Conservation (phyloP, 23 red algal genomes). For the Gracilaria domingensis region DNA sequence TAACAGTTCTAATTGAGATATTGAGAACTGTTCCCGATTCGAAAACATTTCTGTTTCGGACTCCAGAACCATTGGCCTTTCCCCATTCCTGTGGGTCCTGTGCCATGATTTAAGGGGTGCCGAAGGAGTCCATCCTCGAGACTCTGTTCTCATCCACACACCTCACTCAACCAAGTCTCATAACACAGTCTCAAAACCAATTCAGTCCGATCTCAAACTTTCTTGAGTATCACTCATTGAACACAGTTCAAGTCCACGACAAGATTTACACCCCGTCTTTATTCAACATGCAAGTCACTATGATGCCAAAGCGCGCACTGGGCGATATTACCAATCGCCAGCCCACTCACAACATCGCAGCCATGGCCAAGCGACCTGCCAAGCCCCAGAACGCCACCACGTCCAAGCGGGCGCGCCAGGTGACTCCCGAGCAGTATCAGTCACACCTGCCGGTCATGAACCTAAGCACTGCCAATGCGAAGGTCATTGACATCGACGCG, state of each 20-base stretch:
- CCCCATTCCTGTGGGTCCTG: too few species aligned
- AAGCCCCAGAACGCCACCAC: neutral
- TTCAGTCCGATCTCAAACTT: neutral
- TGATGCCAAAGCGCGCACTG: conserved; percentile 4
- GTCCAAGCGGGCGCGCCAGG: neutral
- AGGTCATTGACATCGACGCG: conserved; percentile 11
- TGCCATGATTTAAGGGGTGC: neutral
- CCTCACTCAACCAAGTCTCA: too few species aligned
- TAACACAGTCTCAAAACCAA: neutral
- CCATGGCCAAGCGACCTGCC: neutral
- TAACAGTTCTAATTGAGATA: too few species aligned
- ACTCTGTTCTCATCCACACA: too few species aligned
- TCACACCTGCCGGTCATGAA: neutral
- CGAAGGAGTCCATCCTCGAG: too few species aligned
- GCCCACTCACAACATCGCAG: neutral
- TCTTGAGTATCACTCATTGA: neutral
- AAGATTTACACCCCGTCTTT: neutral
- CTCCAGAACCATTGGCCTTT: too few species aligned
- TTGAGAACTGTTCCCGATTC: too few species aligned
- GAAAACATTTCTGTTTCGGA: too few species aligned
- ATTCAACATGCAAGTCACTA: neutral
- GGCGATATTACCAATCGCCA: neutral
- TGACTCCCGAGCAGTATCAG: neutral
- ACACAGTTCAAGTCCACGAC: neutral
- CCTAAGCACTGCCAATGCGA: neutral